Conservation (phyloP, 306 rosid genomes). For the Pyrus communis region DNA sequence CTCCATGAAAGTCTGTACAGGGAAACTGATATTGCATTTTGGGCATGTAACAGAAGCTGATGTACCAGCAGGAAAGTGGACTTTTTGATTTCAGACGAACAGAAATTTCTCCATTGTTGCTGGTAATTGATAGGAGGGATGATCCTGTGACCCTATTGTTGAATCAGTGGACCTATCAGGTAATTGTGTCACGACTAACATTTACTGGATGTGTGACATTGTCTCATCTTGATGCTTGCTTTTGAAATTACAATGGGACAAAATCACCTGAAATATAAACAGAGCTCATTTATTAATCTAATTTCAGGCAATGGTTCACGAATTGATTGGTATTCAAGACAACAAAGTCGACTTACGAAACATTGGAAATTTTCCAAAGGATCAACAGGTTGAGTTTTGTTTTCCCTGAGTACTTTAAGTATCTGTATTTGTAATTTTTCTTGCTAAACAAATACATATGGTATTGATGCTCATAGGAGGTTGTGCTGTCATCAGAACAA, state of each 20-base stretch:
- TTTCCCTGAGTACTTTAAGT: neutral
- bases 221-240: neutral
- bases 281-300: slow-evolving; percentile 12
- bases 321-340: slow-evolving; percentile 88
- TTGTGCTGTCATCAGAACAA: slow-evolving; percentile 92
- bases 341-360: slow-evolving; percentile 83
- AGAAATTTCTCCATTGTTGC: slow-evolving; percentile 80
- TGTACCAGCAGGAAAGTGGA: slow-evolving; percentile 94
- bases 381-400: slow-evolving; percentile 73
- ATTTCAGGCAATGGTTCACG: slow-evolving; percentile 94
- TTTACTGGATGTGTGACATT: slow-evolving; percentile 5
- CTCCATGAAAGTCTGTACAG: neutral
- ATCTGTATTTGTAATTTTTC: slow-evolving; percentile 9
- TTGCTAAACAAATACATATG: slow-evolving; percentile 13
- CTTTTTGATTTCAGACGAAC: slow-evolving; percentile 88
- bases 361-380: slow-evolving; percentile 63
- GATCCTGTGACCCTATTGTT: slow-evolving; percentile 89
- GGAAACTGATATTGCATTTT: slow-evolving; percentile 28
- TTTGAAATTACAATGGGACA: neutral
- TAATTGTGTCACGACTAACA: slow-evolving; percentile 14
- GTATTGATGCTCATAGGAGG: slow-evolving; percentile 48
- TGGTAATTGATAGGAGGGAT: slow-evolving; percentile 95
- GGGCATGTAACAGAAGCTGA: slow-evolving; percentile 66
- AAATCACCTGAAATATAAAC: neutral
- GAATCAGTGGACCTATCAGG: slow-evolving; percentile 99